These are phyloP conservation scores for Yarrowia sp. DNA, from an alignment of 805 yeast species.

Conservation along the genomic window DNA sequence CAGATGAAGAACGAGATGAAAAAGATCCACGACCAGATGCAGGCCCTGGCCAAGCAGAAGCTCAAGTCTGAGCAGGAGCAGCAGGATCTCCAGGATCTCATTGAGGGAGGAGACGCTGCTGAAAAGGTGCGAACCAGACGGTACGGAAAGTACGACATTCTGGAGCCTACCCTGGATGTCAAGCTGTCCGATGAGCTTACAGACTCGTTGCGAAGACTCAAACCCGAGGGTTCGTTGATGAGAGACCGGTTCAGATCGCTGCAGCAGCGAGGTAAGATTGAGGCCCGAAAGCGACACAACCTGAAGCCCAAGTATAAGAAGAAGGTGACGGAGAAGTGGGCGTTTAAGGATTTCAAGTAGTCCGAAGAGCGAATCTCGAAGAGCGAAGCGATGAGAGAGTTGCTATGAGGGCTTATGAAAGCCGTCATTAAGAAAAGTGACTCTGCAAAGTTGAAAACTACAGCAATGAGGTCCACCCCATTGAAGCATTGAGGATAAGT, in stretches of 20 bases:
- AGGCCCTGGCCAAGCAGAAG: conserved; percentile 51
- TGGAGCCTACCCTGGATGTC: conserved; percentile 57
- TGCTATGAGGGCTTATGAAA: too few species aligned
- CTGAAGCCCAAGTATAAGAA: conserved; percentile 66
- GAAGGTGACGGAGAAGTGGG: conserved; percentile 87
- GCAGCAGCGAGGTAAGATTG: conserved; percentile 84
- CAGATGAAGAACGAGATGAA: conserved; percentile 48
- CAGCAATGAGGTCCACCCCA: too few species aligned
- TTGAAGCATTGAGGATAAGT: too few species aligned
- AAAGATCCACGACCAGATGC: conserved; percentile 57
- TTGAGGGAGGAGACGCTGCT: conserved; percentile 31
- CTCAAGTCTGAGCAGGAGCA: conserved; percentile 32
- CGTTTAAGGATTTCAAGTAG: conserved; percentile 71
- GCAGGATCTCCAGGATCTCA: conserved; percentile 28
- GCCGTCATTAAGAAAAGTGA: too few species aligned
- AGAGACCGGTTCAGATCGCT: conserved; percentile 77
- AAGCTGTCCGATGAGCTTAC: conserved; percentile 86
- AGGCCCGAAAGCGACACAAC: conserved; percentile 70
- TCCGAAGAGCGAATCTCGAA: background rate
- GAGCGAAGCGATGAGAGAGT: too few species aligned
- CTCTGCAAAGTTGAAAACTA: too few species aligned
- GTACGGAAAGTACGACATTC: conserved; percentile 48
- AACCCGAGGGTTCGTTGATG: conserved; percentile 85
- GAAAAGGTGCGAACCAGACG: conserved; percentile 40
- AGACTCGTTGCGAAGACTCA: conserved; percentile 77